Percentiles rank a stretch among this genome's conserved stretches.
phyloP scores from a whole-genome alignment of 192 early-diverging fungal genomes.

The Podila epicladia region DNA sequence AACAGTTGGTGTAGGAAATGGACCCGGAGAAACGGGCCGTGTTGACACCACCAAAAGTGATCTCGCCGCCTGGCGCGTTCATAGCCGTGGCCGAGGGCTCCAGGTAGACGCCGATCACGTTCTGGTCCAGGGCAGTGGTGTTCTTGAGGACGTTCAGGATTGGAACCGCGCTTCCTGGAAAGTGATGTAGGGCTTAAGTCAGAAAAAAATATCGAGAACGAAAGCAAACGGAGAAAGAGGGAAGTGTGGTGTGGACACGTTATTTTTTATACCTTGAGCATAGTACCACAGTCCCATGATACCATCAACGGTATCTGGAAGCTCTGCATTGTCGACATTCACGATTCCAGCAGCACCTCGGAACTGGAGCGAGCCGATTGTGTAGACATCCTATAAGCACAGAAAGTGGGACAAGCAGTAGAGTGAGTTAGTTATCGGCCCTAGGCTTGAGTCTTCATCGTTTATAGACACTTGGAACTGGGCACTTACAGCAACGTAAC shows the following conservation, averaged over 20 bases:
- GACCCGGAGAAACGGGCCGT: conserved; percentile 13
- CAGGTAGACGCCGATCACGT: conserved; percentile 24
- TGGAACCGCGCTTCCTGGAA: background rate
- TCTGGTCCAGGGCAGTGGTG: conserved; percentile 9
- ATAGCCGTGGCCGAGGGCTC: too few relatives aligned
- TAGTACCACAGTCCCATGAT: conserved; percentile 38
- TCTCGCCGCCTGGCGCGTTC: conserved; percentile 25
- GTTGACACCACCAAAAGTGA: conserved; percentile 41
- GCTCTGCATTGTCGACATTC: background rate
- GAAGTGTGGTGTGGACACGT: background rate
- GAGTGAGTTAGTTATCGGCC: background rate
- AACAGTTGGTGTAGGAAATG: conserved; percentile 28
- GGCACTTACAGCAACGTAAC: conserved; percentile 8
- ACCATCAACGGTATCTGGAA: conserved; percentile 22
- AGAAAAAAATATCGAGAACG: background rate
- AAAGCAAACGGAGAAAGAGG: background rate
- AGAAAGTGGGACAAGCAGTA: background rate
- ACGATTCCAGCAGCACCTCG: conserved; percentile 18
- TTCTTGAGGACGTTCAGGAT: conserved; percentile 31
- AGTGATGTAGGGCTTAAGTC: too few relatives aligned
- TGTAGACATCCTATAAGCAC: conserved; percentile 21
- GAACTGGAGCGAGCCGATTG: conserved; percentile 16
- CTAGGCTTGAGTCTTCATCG: background rate
- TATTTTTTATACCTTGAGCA: background rate
- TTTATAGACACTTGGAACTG: background rate